phyloP scores from a whole-genome alignment of 192 early-diverging fungal species.

The Entophlyctis luteolus region DNA sequence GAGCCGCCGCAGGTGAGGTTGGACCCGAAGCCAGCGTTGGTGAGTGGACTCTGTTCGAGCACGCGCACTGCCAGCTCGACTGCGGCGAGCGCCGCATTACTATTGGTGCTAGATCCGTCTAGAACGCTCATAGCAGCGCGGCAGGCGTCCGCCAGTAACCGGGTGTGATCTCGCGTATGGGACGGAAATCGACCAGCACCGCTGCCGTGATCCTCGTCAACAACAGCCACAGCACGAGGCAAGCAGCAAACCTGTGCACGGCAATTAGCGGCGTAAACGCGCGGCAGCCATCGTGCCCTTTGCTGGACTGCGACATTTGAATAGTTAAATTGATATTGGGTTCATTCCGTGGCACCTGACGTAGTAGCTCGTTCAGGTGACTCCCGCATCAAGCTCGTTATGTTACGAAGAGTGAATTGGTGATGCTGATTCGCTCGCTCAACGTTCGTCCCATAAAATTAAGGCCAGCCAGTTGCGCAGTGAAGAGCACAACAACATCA shows the following conservation, averaged over 20 bases:
- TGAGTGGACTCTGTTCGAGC: slow-evolving; percentile 47
- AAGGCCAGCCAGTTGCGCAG: too few species aligned
- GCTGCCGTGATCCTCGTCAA: not conserved
- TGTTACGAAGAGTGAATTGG: too few species aligned
- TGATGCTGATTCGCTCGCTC: too few species aligned
- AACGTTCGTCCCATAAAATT: too few species aligned
- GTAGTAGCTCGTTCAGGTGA: too few species aligned
- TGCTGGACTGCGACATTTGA: too few species aligned
- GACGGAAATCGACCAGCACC: not conserved
- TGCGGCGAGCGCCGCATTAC: not conserved
- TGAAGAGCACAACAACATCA: too few species aligned
- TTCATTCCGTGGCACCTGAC: too few species aligned
- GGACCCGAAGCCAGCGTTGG: slow-evolving; percentile 69
- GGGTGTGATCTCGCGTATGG: not conserved
- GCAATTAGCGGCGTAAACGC: slow-evolving; percentile 22
- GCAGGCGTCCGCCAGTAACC: not conserved
- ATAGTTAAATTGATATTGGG: too few species aligned
- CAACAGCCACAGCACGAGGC: not conserved
- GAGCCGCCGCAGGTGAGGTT: slow-evolving; percentile 69
- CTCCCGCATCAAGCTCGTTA: too few species aligned
- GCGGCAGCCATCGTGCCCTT: too few species aligned
- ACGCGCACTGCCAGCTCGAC: not conserved
- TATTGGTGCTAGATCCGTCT: too few species aligned
- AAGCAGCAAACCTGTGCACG: slow-evolving; percentile 23
- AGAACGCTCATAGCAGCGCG: not conserved